Evolutionary conservation across 148 eudicot genomes (phyloP), one percentile per base, ranked within the genome.

Genomic region (Mesembryanthemum crystallinum): DNA sequence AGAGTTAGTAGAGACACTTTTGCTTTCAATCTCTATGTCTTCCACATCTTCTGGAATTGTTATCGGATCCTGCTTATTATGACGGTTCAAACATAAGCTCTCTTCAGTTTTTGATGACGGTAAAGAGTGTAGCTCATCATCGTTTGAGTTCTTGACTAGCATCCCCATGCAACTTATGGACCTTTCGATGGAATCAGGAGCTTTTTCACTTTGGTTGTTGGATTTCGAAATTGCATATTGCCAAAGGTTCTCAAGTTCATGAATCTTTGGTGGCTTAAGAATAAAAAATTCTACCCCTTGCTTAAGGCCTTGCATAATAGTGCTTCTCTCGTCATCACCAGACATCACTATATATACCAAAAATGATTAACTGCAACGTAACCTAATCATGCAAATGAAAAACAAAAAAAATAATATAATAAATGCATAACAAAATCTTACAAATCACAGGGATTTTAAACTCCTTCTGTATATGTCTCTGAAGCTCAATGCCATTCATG

Each of bases 401-500:
- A 35, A 35, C 0, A 8, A 12, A 45, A 11, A 45, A 12, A 45
- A 11, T 6, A 1, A 8, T 24, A 68, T n/a, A 45, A 45, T 45
- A 12, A 0, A 11, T 45, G 49, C 9, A 45, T 45, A 45, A 61
- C 21, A 1, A 11, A 57, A n/a, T 27, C 85, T 69, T 78, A 82
- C 85, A 74, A 32, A 78, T 42, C 0, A 74, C 73, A 2, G 85
- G 85, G 20, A 78, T 60, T 0, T 33, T n/a, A 51, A 78, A 78
- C 18, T 82, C 82, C 0, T 30, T 2, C 51, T 73, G 71, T n/a
- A 81, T 66, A 3, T 37, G 64, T 58, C 52, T 32, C 25, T 70
- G 85, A 21, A 82, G 69, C 21, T 57, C 18, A 2, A 74, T 1
- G 47, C 78, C 85, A 21, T 47, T 74, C 79, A 78, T 82, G 17